Evolutionary conservation across 1,284 basidiomycete genomes (phyloP).

Genomic region (Apiotrichum sp.): DNA sequence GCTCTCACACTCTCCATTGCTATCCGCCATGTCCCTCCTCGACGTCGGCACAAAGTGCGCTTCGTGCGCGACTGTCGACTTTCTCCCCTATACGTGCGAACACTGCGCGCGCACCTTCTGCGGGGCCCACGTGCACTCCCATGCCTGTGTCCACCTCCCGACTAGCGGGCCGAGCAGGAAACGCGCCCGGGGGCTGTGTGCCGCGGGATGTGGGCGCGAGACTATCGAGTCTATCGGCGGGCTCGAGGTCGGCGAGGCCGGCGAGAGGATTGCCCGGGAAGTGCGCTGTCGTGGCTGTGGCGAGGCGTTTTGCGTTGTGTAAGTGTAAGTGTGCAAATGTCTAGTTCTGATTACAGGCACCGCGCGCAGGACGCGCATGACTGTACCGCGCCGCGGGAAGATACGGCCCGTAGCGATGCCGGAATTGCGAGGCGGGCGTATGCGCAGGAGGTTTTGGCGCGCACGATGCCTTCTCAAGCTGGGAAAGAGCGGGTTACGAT

Average conservation of each 20-base stretch:
- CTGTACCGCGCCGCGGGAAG: slow-evolving; percentile 26
- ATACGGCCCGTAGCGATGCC: slow-evolving; percentile 28
- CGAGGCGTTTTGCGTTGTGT: slow-evolving; percentile 34
- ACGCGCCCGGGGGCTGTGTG: slow-evolving; percentile 22
- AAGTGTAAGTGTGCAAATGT: slow-evolving; percentile 5
- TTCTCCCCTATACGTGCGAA: slow-evolving; percentile 37
- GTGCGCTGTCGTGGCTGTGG: slow-evolving; percentile 32
- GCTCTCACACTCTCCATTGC: neutral
- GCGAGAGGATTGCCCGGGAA: slow-evolving; percentile 24
- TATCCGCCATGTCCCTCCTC: slow-evolving; percentile 29
- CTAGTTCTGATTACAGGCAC: slow-evolving; percentile 22
- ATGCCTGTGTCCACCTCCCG: slow-evolving; percentile 20
- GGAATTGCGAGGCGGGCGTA: slow-evolving; percentile 17
- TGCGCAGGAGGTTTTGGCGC: slow-evolving; percentile 28
- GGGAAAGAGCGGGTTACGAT: slow-evolving; percentile 19
- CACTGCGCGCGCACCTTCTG: slow-evolving; percentile 30
- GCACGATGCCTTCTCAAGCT: slow-evolving; percentile 26
- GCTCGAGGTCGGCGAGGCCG: slow-evolving; percentile 2
- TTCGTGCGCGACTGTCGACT: slow-evolving; percentile 34
- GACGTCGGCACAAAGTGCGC: slow-evolving; percentile 29
- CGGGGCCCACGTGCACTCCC: slow-evolving; percentile 26
- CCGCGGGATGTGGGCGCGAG: slow-evolving; percentile 24
- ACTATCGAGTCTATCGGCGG: slow-evolving; percentile 36
- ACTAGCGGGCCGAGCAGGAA: slow-evolving; percentile 8
- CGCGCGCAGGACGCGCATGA: slow-evolving; percentile 27